Conservation (phyloP, 2,329 filamentous ascomycete species). For the Penicillium sp. region DNA sequence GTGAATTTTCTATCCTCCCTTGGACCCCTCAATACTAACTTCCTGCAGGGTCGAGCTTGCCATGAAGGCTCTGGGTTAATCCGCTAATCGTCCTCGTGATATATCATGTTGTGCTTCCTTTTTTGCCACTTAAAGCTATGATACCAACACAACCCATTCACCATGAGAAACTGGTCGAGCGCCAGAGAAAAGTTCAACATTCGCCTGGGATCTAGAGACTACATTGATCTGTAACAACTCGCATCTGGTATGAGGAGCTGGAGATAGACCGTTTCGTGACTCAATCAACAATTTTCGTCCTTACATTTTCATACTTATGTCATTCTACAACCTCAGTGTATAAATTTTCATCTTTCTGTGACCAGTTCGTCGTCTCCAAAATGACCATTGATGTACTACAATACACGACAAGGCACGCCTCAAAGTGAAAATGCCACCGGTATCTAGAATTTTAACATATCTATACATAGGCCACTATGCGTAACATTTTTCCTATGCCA, state of each 20-base stretch:
- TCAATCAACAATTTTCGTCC: conserved; percentile 3
- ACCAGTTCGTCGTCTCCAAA: not conserved
- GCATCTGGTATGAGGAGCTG: conserved; percentile 1
- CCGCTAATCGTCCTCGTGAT: conserved; percentile 4
- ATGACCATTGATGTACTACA: too few relatives aligned
- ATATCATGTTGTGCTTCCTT: conserved; percentile 16
- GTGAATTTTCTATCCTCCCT: not conserved
- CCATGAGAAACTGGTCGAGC: conserved; percentile 2
- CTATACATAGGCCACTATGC: too few relatives aligned
- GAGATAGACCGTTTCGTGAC: conserved; percentile 1
- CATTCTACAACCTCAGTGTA: not conserved
- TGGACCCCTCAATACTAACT: conserved; percentile 14
- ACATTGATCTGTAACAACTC: conserved; percentile 13
- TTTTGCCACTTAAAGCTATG: conserved; percentile 3
- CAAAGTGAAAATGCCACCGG: too few relatives aligned
- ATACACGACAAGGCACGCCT: too few relatives aligned
- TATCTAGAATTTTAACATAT: too few relatives aligned
- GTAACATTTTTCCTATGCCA: too few relatives aligned
- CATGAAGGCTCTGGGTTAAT: conserved; percentile 52
- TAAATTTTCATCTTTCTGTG: not conserved
- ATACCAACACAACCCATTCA: conserved; percentile 7
- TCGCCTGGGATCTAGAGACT: conserved; percentile 14
- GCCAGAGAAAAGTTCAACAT: conserved; percentile 23
- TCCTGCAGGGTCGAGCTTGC: conserved; percentile 49
- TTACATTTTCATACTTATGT: too few relatives aligned